Base-by-base conservation (phyloP, 2,329 filamentous ascomycete genomes). In the Lizonia empirigonia region DNA sequence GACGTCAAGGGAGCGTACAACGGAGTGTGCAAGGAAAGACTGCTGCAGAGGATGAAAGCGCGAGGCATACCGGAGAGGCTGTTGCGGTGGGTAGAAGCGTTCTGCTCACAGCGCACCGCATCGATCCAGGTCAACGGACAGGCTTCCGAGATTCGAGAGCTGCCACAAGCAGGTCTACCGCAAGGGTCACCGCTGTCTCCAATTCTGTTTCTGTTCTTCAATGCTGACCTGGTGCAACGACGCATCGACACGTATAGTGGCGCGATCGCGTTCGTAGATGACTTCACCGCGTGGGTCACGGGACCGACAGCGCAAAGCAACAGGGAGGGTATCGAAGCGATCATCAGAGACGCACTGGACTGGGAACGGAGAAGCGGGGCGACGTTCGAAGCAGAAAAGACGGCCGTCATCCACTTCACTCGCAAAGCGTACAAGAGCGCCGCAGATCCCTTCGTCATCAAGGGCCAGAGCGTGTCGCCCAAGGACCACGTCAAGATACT, bases 341-440 rank as follows among this genome's bases (percentile, higher is more conserved):
- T 58, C 3, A 26, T 56, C 18, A 42, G 41, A 23, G 23, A 51
- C 30, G 50, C 44, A 15, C 46, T 50, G 23, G 52, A 58, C 8
- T 69, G 53, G 64, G 63, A 64, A 36, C 58, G 26, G 24, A 61
- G 55, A 29, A 71, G 36, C 36, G 16, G 36, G 36, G 36, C 36
- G 16, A 39, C 24, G 36, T 39, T 72, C 53, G 55, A 70, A 59
- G 63, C 59, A 19, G 63, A 69, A 19, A 72, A 72, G 60, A 73
- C 63, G 26, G 61, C 61, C 6, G 59, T 69, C 27, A 70, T 71
- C 57, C 55, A 72, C 60, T 72, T 73, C 49, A 64, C 66, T 10
- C 44, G 60, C 33, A 69, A 38, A 36, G 16, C 38, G 30, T 38
- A 39, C 19, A 50, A 44, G 29, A 29, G 38, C 27, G 27, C 27